phyloP scores from a whole-genome alignment of 805 yeast genomes.

The Komagataella ulmi region DNA sequence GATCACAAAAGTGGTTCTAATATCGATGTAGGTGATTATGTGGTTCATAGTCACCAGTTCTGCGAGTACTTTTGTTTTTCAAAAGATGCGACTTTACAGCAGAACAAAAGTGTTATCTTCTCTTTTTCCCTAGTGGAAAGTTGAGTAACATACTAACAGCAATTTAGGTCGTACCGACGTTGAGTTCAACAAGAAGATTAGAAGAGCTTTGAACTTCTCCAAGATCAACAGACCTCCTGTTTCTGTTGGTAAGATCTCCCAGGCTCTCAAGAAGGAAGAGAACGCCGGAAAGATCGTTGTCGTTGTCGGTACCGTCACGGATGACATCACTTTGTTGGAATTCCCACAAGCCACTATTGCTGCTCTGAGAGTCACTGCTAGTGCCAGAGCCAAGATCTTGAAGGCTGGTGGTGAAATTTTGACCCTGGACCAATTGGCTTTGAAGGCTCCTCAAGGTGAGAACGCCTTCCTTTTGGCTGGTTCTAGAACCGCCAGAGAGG shows the following conservation, averaged over 20 bases:
- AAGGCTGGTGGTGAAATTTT: constrained; percentile 99
- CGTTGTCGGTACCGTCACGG: constrained; percentile 99
- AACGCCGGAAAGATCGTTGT: constrained; percentile 87
- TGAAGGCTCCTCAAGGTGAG: constrained; percentile 98
- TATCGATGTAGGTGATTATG: neutral
- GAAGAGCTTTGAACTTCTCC: constrained; percentile 89
- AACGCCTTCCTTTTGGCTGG: constrained; percentile 98
- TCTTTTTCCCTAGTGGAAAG: constrained; percentile 3
- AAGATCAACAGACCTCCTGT: constrained; percentile 99
- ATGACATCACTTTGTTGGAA: constrained; percentile 86
- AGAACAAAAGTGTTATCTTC: constrained; percentile 24
- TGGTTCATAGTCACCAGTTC: constrained; percentile 9
- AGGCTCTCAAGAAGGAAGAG: constrained; percentile 72
- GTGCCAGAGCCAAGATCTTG: constrained; percentile 94
- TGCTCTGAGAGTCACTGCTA: constrained; percentile 98
- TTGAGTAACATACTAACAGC: neutral
- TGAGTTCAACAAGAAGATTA: constrained; percentile 95
- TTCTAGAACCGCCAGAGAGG: constrained; percentile 98
- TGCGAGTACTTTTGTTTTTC: constrained; percentile 22
- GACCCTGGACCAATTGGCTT: constrained; percentile 98
- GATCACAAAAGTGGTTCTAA: neutral
- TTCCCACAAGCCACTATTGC: constrained; percentile 97
- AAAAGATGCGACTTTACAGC: constrained; percentile 33
- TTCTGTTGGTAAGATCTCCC: constrained; percentile 81
- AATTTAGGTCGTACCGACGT: constrained; percentile 90